A percentile compares a stretch with the other conserved stretches of the same genome.
phyloP scores from a whole-genome alignment of 192 early-diverging fungal genomes.

The Oehlia diaphana region DNA sequence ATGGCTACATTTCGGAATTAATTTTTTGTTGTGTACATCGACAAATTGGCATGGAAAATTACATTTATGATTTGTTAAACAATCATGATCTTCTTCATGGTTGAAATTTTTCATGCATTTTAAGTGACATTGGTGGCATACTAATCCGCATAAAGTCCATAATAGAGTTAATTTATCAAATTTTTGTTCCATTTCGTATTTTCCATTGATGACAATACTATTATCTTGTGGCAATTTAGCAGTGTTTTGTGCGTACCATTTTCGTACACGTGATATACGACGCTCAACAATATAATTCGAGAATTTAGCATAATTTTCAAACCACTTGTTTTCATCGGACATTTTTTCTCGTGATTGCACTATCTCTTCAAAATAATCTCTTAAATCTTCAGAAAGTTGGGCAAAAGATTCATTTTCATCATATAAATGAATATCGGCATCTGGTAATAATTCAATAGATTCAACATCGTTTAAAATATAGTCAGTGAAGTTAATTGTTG shows the following conservation, averaged over 20 bases:
- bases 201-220: not conserved
- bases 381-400: slow-evolving; percentile 11
- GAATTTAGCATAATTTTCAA: not conserved
- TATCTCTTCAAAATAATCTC: slow-evolving; percentile 13
- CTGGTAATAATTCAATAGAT: not conserved
- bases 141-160: slow-evolving; percentile 23
- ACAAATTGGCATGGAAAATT: slow-evolving; percentile 14
- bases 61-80: slow-evolving; percentile 30
- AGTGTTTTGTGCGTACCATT: slow-evolving; percentile 27
- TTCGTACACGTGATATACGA: slow-evolving; percentile 10
- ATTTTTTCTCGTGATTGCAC: not conserved
- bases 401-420: not conserved
- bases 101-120: slow-evolving; percentile 20
- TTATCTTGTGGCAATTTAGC: slow-evolving; percentile 21
- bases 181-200: slow-evolving; percentile 20
- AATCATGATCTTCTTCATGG: slow-evolving; percentile 21
- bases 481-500: not conserved
- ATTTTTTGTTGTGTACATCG: not conserved
- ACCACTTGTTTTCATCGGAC: slow-evolving; percentile 21
- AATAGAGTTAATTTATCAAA: not conserved
- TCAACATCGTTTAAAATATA: not conserved
- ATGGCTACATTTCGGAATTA: slow-evolving; percentile 23
- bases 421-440: not conserved
- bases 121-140: slow-evolving; percentile 20
- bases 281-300: slow-evolving; percentile 16